Percentiles rank a stretch among this genome's conserved stretches.
Evolutionary conservation across 2,329 filamentous ascomycete genomes (phyloP).

Genomic region (Chrysosphaeria jannelii): DNA sequence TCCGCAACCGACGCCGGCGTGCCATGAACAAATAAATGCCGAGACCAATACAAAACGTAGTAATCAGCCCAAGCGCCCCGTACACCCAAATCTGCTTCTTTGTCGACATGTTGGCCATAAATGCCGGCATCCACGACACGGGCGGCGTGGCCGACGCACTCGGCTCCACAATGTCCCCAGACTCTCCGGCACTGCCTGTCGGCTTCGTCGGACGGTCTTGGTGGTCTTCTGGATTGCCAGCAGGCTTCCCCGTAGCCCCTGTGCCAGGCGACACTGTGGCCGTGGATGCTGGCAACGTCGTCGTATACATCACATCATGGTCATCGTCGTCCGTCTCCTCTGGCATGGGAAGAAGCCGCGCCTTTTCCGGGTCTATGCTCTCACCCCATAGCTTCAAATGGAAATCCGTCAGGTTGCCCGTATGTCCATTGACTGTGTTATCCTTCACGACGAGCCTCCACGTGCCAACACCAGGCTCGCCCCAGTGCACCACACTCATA

Average conservation of each 20-base stretch:
- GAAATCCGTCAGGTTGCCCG: slow-evolving; percentile 68
- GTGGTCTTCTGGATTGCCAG: slow-evolving; percentile 25
- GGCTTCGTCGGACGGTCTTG: slow-evolving; percentile 27
- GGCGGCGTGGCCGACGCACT: slow-evolving; percentile 11
- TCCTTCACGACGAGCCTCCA: slow-evolving; percentile 88
- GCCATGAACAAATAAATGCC: slow-evolving; percentile 60
- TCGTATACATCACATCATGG: slow-evolving; percentile 36
- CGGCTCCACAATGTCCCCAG: slow-evolving; percentile 5
- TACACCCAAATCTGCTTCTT: slow-evolving; percentile 84
- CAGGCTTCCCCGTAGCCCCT: background rate
- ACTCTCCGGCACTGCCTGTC: slow-evolving; percentile 7
- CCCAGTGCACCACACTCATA: slow-evolving; percentile 95
- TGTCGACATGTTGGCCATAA: slow-evolving; percentile 65
- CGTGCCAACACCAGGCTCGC: slow-evolving; percentile 58
- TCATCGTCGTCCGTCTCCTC: slow-evolving; percentile 58
- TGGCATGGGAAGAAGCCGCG: slow-evolving; percentile 51
- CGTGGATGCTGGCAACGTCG: slow-evolving; percentile 27
- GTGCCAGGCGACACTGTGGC: slow-evolving; percentile 22
- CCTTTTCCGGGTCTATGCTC: slow-evolving; percentile 42
- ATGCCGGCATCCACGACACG: slow-evolving; percentile 49
- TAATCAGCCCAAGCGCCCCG: slow-evolving; percentile 56
- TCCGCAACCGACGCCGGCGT: slow-evolving; percentile 43
- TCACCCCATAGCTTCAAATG: slow-evolving; percentile 87
- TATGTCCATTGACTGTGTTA: slow-evolving; percentile 42
- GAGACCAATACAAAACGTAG: slow-evolving; percentile 52